These are phyloP conservation scores for Cyclotella cryptica DNA, from an alignment of 108 stramenopile genomes.

Conservation along the genomic window DNA sequence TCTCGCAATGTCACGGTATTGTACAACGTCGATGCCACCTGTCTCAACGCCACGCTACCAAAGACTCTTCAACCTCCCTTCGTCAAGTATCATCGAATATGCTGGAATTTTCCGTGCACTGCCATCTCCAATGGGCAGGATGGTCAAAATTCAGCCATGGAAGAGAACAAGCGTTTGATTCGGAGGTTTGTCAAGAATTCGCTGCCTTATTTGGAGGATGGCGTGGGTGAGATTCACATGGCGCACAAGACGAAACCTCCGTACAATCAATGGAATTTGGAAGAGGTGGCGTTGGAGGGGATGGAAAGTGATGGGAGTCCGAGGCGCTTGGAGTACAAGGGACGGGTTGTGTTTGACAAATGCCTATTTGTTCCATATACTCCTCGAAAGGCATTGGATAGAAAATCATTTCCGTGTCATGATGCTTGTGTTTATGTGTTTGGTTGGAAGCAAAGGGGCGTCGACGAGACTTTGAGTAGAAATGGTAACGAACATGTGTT, in stretches of 20 bases:
- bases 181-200: constrained; percentile 66
- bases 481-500: not conserved
- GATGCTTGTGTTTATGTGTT: constrained; percentile 91
- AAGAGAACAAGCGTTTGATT: constrained; percentile 77
- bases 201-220: constrained; percentile 33
- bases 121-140: constrained; percentile 83
- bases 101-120: constrained; percentile 94
- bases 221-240: constrained; percentile 78
- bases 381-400: constrained; percentile 88
- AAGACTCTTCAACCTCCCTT: constrained; percentile 2
- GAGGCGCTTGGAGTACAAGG: constrained; percentile 49
- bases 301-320: not conserved
- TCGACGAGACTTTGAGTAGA: not conserved
- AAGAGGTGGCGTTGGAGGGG: constrained; percentile 57
- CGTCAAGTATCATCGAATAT: constrained; percentile 75
- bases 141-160: constrained; percentile 92
- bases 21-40: constrained; percentile 86
- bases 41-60: constrained; percentile 61
- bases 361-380: constrained; percentile 74
- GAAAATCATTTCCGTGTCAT: constrained; percentile 87
- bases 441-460: constrained; percentile 27
- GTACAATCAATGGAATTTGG: constrained; percentile 88
- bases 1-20: constrained; percentile 26
- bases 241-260: constrained; percentile 94
- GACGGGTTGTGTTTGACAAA: constrained; percentile 84